These are phyloP conservation scores for Penicillium longicatenatum DNA, from an alignment of 495 filamentous ascomycete species.

Conservation along the genomic window DNA sequence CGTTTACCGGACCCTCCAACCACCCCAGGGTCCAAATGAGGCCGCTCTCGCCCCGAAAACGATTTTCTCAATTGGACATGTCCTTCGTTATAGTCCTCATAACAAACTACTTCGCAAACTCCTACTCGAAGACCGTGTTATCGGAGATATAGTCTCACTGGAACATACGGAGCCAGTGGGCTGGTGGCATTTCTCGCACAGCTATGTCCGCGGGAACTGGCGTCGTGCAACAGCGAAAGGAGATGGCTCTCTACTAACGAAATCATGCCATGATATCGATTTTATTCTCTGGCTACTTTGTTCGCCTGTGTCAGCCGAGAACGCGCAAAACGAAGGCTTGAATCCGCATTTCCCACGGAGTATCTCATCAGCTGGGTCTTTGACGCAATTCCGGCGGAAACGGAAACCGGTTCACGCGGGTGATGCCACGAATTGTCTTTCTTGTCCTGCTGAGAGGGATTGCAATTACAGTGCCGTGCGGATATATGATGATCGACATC, in stretches of 20 bases:
- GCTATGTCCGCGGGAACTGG: conserved; percentile 95
- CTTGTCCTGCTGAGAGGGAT: conserved; percentile 67
- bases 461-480: conserved; percentile 84
- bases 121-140: conserved; percentile 62
- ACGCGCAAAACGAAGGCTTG: conserved; percentile 23
- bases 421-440: conserved; percentile 81
- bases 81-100: conserved; percentile 85
- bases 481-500: conserved; percentile 67
- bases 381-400: conserved; percentile 65
- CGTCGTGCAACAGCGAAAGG: conserved; percentile 64
- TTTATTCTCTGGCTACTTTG: conserved; percentile 79
- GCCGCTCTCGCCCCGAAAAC: conserved; percentile 9
- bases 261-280: conserved; percentile 94
- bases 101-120: conserved; percentile 82
- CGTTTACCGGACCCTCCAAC: conserved; percentile 63
- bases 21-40: conserved; percentile 12
- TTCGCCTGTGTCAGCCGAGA: conserved; percentile 31
- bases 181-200: conserved; percentile 95
- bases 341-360: conserved; percentile 70
- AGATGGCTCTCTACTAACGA: conserved; percentile 73
- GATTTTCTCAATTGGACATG: conserved; percentile 78
- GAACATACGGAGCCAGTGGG: conserved; percentile 94
- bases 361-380: conserved; percentile 66
- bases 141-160: conserved; percentile 86
- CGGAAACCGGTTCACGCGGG: conserved; percentile 77